A percentile compares a stretch with the other conserved stretches of the same genome.
These are phyloP conservation scores for Gleditsia sinensis DNA, from an alignment of 306 rosid species.

Conservation along the genomic window DNA sequence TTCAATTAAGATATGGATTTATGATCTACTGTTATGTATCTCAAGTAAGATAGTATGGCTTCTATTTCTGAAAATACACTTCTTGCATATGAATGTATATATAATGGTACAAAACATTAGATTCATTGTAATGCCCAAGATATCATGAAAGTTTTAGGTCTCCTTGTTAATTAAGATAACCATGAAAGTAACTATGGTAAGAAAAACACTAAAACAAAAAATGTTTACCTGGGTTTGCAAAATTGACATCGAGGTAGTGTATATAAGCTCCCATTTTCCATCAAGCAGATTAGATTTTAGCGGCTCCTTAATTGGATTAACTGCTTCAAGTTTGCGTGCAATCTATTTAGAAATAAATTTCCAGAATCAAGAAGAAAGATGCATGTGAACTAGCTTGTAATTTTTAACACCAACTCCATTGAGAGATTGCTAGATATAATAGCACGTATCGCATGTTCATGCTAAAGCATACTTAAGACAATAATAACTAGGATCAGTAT, in stretches of 20 bases:
- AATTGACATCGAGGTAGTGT: conserved; percentile 84
- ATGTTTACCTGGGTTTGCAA: conserved; percentile 64
- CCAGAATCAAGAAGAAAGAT: conserved; percentile 40
- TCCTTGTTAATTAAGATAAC: not conserved
- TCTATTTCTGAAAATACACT: not conserved
- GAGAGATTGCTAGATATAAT: not conserved
- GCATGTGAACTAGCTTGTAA: conserved; percentile 20
- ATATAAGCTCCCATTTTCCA: conserved; percentile 97
- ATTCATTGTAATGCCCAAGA: not conserved
- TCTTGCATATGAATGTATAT: conserved; percentile 1
- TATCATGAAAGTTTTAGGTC: not conserved
- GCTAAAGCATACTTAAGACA: not conserved
- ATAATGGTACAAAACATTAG: conserved; percentile 2
- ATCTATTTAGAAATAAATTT: conserved; percentile 66
- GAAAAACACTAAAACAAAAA: not conserved
- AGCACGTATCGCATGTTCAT: not conserved
- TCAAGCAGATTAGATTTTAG: conserved; percentile 72
- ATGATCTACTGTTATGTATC: not conserved
- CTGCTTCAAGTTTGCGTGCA: conserved; percentile 90
- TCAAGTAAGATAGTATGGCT: not conserved
- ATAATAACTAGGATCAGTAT: not conserved
- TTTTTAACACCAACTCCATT: not conserved
- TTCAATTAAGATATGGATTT: not conserved
- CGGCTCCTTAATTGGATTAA: conserved; percentile 70
- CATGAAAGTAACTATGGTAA: not conserved